Base-by-base conservation (phyloP, 164 flowering plant species). In the Nelumbo lutea region DNA sequence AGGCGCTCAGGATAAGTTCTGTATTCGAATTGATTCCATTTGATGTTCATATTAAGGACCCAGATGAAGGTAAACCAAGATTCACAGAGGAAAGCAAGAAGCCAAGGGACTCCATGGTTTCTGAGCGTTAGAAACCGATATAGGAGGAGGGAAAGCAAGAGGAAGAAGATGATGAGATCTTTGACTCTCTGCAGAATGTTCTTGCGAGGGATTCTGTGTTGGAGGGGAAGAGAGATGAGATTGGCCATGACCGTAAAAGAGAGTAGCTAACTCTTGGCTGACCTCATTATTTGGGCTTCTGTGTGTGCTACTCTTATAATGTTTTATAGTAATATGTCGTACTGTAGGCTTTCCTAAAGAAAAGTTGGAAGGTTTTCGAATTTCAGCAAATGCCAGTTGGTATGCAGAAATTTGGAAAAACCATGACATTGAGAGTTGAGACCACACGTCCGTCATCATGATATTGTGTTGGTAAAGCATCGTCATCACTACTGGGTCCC, bases 81-180 rank as follows among this genome's bases (percentile, higher is more conserved):
- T 76, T 89, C 91, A 40, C 90, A 85, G 0, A 76, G 57, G 55
- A 84, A 69, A 1, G 91, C 88, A 4, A 87, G 73, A 57, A 76
- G 63, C 85, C 86, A 85, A n/a, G 67, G 15, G 46, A 71, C 1
- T 11, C 77, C 83, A 42, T 78, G 77, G 48, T 61, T 40, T 13
- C 59, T 40, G n/a, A 82, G 65, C 1, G 46, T 64, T 14, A 67
- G n/a, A 15, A 87, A 51, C 44, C 88, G 88, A 57, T 83, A 82
- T 11, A 52, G 3, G n/a, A 87, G 79, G 56, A 89, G 84, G 11
- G 81, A 80, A 9, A 85, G 56, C 48, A 84, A 81, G 39, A 86
- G 84, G 68, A 78, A 43, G 43, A 84, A 67, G 65, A 83, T 68
- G 46, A 68, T 7, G 44, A 83, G 58, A 2, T 83, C 84, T 0